Percentiles rank a stretch among this genome's conserved stretches.
phyloP scores from a whole-genome alignment of 768 basidiomycete genomes.

The Tricholoma flavovirens region DNA sequence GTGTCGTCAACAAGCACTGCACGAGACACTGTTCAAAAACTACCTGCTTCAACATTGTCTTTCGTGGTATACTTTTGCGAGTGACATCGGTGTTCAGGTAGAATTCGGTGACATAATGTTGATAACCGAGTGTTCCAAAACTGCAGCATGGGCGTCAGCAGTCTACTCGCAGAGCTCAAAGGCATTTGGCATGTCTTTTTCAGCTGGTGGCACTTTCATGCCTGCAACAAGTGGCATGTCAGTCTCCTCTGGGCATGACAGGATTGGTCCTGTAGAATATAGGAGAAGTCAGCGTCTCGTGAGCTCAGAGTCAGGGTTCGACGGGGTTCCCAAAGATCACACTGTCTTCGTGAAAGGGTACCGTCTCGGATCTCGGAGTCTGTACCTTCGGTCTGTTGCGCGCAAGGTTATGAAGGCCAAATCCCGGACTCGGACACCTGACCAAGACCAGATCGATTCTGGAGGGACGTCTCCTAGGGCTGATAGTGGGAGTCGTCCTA shows the following conservation, averaged over 20 bases:
- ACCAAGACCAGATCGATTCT: background rate
- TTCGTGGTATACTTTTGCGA: conserved; percentile 1
- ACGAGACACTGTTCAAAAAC: background rate
- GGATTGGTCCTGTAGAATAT: conserved; percentile 2
- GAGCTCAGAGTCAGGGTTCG: background rate
- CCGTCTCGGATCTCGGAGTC: background rate
- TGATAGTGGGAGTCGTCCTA: background rate
- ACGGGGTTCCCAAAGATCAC: background rate
- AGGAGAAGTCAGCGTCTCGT: background rate
- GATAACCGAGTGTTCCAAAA: background rate
- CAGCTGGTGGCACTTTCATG: background rate
- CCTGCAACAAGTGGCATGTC: background rate
- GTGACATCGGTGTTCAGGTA: background rate
- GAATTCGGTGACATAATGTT: conserved; percentile 4
- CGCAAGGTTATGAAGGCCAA: background rate
- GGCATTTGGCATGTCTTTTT: conserved; percentile 2
- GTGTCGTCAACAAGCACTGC: conserved; percentile 1
- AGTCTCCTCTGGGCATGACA: background rate
- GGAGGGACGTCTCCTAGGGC: background rate
- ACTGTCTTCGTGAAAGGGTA: conserved; percentile 2
- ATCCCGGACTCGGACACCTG: background rate
- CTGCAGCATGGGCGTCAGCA: background rate
- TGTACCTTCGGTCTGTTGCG: background rate
- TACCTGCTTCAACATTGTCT: conserved; percentile 2
- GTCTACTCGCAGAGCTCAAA: background rate